phyloP scores from a whole-genome alignment of 208 protist species.

The Wallacemonas sp. region DNA sequence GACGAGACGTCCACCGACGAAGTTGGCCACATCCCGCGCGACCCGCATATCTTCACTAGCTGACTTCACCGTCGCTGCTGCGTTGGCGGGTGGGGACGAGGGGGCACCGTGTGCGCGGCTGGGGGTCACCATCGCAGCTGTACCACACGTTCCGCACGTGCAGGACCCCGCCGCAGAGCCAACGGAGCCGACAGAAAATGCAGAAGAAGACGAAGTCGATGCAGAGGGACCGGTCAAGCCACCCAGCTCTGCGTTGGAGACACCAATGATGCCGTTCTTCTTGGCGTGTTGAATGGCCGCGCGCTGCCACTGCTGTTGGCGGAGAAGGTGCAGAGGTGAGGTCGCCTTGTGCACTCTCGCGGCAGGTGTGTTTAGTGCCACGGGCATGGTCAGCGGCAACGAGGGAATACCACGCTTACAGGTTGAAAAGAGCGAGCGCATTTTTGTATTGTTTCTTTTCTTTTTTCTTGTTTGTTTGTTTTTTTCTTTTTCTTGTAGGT shows the following conservation, averaged over 20 bases:
- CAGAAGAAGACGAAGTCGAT: background rate
- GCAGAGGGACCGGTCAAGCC: background rate
- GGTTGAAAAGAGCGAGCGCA: too few species aligned
- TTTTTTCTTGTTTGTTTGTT: too few species aligned
- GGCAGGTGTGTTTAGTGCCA: too few species aligned
- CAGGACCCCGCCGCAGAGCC: background rate
- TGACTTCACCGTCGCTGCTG: background rate
- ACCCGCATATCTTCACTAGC: slow-evolving; percentile 7
- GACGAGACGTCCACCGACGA: slow-evolving; percentile 47
- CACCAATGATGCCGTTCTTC: slow-evolving; percentile 7
- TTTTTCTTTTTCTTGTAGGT: too few species aligned
- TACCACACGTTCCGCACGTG: background rate
- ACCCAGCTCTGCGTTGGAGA: background rate
- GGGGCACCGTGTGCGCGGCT: background rate
- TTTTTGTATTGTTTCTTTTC: too few species aligned
- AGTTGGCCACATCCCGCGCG: slow-evolving; percentile 23
- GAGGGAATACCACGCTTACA: too few species aligned
- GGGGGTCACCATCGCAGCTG: background rate
- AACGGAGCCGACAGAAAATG: background rate
- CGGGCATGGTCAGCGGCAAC: too few species aligned
- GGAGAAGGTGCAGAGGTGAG: background rate
- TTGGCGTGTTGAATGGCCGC: slow-evolving; percentile 11
- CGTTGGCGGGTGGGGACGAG: background rate
- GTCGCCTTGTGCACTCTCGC: slow-evolving; percentile 1
- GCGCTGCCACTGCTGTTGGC: slow-evolving; percentile 11